Base-by-base conservation (phyloP, 169 alveolate species). In the Ichthyophthirius multifiliis region DNA sequence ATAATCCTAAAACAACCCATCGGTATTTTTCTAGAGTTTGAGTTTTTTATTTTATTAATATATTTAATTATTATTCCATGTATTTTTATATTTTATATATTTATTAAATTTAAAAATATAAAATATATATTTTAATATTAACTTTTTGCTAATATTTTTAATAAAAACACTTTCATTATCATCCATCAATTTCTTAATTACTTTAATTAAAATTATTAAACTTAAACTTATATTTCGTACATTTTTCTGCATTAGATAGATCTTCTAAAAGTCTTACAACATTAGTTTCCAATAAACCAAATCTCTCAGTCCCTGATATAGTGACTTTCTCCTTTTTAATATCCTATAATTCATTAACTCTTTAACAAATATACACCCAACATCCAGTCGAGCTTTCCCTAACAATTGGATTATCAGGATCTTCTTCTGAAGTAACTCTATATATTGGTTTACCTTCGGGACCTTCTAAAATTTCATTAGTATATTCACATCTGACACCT, bases 401-500 rank as follows among this genome's bases (percentile, higher is more conserved):
- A 5, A 88, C 74, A 30, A 94, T 90, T 13, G 96, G 93, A 75
- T 94, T 89, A 10, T 89, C 91, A 13, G 84, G 85, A 78, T 92
- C 94, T 83, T 90, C 93, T 48, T 75, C 81, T 5, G 93, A 90
- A 31, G 94, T 94, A 12, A 94, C 92, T 84, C 85, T 87, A 81
- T 67, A 81, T 37, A 81, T 27, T 39, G 97, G 97, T 77, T 90
- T 94, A 0, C 75, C 81, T n/a, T 94, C 97, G 15, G 65, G 46
- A 2, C 96, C 97, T 64, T 94, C 97, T 55, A 92, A 74, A n/a
- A 94, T 94, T 85, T 94, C 97, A 85, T 95, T 90, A 3, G 87
- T 76, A 75, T 94, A 94, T 37, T 88, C 55, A 32, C 93, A 89
- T 65, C 95, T 90, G 74, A 89, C 85, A 10, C 92, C 94, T 34